phyloP scores from a whole-genome alignment of 2,329 filamentous ascomycete species.

The Clarireedia paspali region DNA sequence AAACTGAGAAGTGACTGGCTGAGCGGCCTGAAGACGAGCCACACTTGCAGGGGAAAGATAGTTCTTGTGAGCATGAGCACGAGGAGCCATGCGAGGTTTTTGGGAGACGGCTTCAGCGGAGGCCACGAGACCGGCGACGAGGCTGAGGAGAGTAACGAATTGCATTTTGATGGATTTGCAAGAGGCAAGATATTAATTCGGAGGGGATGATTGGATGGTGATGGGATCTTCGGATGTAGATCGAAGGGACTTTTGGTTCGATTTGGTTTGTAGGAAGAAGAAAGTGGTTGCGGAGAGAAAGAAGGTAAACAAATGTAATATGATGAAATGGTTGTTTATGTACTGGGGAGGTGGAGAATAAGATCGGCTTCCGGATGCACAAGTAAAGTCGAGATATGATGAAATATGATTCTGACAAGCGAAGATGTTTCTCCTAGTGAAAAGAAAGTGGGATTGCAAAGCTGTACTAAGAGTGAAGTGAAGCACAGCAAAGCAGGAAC shows the following conservation, averaged over 20 bases:
- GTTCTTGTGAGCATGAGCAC: background rate
- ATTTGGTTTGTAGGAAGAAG: background rate
- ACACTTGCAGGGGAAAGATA: slow-evolving; percentile 11
- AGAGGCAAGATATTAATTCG: background rate
- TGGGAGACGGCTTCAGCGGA: background rate
- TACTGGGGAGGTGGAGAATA: background rate
- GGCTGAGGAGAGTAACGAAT: slow-evolving; percentile 5
- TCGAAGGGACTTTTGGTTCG: too few relatives aligned
- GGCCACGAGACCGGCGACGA: slow-evolving; percentile 6
- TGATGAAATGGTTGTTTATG: background rate
- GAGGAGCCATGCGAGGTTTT: slow-evolving; percentile 4
- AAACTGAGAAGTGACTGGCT: slow-evolving; percentile 1
- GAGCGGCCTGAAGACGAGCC: slow-evolving; percentile 8
- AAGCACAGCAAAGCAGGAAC: background rate
- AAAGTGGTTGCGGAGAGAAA: background rate
- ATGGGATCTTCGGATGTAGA: background rate
- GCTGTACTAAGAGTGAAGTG: background rate
- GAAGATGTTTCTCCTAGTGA: background rate
- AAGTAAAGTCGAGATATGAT: slow-evolving; percentile 6
- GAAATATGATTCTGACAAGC: slow-evolving; percentile 1
- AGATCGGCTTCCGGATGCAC: background rate
- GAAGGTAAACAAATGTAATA: background rate
- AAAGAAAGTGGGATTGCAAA: too few relatives aligned
- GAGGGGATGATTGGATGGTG: background rate
- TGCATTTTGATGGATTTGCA: slow-evolving; percentile 2